Evolutionary conservation across 2,329 filamentous ascomycete species (phyloP).

Genomic region (Tolypocladium sp.): DNA sequence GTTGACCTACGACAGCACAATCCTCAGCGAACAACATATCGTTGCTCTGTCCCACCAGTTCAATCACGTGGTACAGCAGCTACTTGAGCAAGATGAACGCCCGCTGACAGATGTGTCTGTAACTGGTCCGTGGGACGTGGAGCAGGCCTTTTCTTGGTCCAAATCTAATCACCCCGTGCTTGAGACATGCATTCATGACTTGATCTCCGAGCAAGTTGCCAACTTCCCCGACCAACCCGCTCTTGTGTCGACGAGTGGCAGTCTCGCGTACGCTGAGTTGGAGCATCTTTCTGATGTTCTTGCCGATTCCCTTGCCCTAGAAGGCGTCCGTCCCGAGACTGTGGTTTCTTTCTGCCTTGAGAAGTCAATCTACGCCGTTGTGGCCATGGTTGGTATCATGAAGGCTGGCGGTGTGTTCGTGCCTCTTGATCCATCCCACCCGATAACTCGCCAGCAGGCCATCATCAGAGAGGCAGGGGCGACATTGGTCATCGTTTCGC

Average conservation of each 20-base stretch:
- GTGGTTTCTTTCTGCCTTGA: neutral
- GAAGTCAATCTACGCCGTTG: slow-evolving; percentile 2
- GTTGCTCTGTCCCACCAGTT: neutral
- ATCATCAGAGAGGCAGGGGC: neutral
- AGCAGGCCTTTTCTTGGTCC: neutral
- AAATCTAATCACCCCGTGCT: neutral
- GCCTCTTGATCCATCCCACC: slow-evolving; percentile 2
- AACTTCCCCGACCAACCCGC: no score
- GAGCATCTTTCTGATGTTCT: neutral
- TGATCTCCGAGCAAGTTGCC: slow-evolving; percentile 14
- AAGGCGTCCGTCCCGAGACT: slow-evolving; percentile 8
- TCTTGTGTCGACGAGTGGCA: no score
- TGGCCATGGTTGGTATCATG: slow-evolving; percentile 6
- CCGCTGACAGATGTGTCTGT: neutral
- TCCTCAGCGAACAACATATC: neutral
- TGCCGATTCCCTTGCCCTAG: slow-evolving; percentile 1
- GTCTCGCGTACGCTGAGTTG: slow-evolving; percentile 20
- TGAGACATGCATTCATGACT: neutral
- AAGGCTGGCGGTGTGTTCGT: slow-evolving; percentile 6
- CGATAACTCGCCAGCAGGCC: neutral
- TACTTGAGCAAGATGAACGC: neutral
- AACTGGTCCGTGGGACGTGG: neutral
- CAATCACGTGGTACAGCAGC: neutral
- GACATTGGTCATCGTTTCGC: neutral
- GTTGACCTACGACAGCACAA: neutral